Evolutionary conservation across 441 rosid genomes (phyloP), one percentile per base, ranked within the genome.

Genomic region (Populus hybrid): DNA sequence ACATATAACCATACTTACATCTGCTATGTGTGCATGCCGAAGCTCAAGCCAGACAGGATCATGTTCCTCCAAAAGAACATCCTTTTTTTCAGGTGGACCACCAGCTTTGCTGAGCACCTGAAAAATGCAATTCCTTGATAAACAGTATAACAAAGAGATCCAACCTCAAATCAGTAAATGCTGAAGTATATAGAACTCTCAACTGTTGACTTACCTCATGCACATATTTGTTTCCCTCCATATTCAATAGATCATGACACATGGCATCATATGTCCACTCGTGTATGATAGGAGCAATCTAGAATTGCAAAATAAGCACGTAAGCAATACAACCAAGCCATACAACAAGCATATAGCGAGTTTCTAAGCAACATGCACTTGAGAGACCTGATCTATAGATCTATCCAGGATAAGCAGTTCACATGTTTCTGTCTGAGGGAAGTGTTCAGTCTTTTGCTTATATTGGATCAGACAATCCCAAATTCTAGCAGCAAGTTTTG

Each of bases 261-360:
- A 95, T 94, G 69, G 98, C 97, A 90, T 94, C 99, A 83, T 95
- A 95, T n/a, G 99, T 95, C 99, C 99, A 95, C 87, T 95, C 99
- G 79, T 94, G 99, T 81, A 95, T 95, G 73, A 95, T 71, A 77
- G 99, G 99, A 83, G 99, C 94, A 87, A 92, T 91, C 98, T 96
- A 89, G 73, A 86, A 72, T 79, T 56, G 80, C 61, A 84, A 75
- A 84, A 69, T 64, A 18, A 64, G 73, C 28, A 77, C 6, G 69
- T 68, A 66, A 74, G 18, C 63, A 28, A 35, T 18, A 70, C 69
- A 69, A 74, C 70, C 56, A 74, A 45, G 40, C 68, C 50, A 53
- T 35, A 59, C 40, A 71, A 73, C 69, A 83, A 80, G 73, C 68
- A 75, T 69, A 35, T 29, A 38, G 50, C 12, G 69, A 79, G 70